A percentile compares a stretch with the other conserved stretches of the same genome.
Conservation (phyloP, 1,284 basidiomycete genomes). For the Xerocomus minutiporus region DNA sequence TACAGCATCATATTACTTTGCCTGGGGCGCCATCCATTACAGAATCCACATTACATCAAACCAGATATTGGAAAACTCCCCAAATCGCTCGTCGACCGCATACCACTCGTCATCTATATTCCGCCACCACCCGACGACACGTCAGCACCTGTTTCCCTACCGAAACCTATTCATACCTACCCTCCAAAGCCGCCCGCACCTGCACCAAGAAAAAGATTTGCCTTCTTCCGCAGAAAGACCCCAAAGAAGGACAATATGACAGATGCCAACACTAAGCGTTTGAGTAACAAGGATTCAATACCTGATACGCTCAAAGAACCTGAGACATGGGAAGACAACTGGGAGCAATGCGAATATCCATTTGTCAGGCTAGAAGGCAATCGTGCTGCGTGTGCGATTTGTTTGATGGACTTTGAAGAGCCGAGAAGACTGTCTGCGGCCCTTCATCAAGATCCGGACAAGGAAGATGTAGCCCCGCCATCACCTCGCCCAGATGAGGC, state of each 20-base stretch:
- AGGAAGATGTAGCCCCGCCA: slow-evolving; percentile 10
- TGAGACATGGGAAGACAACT: slow-evolving; percentile 52
- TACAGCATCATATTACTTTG: slow-evolving; percentile 74
- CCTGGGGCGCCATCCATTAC: slow-evolving; percentile 69
- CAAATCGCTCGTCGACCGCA: slow-evolving; percentile 63
- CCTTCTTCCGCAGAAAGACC: slow-evolving; percentile 41
- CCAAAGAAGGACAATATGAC: slow-evolving; percentile 26
- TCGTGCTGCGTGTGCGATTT: slow-evolving; percentile 76
- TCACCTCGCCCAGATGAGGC: slow-evolving; percentile 14
- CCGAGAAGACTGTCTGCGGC: slow-evolving; percentile 46
- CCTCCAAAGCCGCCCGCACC: slow-evolving; percentile 45
- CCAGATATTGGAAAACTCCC: slow-evolving; percentile 73
- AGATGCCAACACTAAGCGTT: slow-evolving; percentile 14
- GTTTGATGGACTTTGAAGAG: slow-evolving; percentile 76
- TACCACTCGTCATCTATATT: slow-evolving; percentile 78
- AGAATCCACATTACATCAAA: slow-evolving; percentile 64
- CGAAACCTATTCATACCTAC: slow-evolving; percentile 48
- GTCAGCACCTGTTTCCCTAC: slow-evolving; percentile 37
- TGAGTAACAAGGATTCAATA: slow-evolving; percentile 17
- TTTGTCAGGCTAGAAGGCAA: slow-evolving; percentile 72
- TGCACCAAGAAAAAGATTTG: slow-evolving; percentile 45
- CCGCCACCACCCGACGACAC: slow-evolving; percentile 62
- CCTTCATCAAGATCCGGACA: slow-evolving; percentile 20
- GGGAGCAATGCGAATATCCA: slow-evolving; percentile 53
- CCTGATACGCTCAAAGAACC: slow-evolving; percentile 34